Evolutionary conservation across 2,329 filamentous ascomycete genomes (phyloP).

Genomic region (Penicillium freii): DNA sequence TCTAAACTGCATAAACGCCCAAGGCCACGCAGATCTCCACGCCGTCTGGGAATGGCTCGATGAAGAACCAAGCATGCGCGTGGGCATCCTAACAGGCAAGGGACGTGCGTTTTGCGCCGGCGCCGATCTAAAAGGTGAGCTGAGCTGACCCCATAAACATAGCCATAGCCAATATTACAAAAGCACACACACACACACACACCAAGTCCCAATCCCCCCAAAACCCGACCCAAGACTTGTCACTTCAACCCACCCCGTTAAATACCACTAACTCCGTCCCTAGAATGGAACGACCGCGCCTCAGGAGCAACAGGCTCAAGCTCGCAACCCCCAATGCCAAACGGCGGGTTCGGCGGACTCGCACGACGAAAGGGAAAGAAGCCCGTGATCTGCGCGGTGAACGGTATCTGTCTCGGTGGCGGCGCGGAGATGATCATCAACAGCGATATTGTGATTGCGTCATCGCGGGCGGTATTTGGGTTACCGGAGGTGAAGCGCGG

Average conservation of each 20-base stretch:
- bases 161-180: neutral
- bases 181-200: neutral
- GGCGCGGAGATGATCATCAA: slow-evolving; percentile 75
- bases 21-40: slow-evolving; percentile 44
- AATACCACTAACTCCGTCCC: neutral
- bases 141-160: neutral
- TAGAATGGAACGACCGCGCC: slow-evolving; percentile 37
- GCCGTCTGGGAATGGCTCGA: slow-evolving; percentile 48
- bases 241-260: neutral
- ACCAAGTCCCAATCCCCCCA: neutral
- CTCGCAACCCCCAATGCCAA: slow-evolving; percentile 21
- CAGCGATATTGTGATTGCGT: slow-evolving; percentile 67
- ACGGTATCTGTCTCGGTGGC: slow-evolving; percentile 71
- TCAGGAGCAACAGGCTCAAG: slow-evolving; percentile 11
- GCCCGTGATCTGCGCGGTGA: slow-evolving; percentile 72
- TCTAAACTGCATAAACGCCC: slow-evolving; percentile 47
- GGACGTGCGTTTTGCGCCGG: slow-evolving; percentile 48
- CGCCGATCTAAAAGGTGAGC: slow-evolving; percentile 44
- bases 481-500: slow-evolving; percentile 71
- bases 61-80: slow-evolving; percentile 41
- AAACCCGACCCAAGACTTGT: too few species aligned
- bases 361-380: slow-evolving; percentile 55
- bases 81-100: slow-evolving; percentile 42
- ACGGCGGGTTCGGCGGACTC: slow-evolving; percentile 44
- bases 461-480: slow-evolving; percentile 57